These are phyloP conservation scores for Cyclotella sp. DNA, from an alignment of 108 stramenopile genomes.

Conservation along the genomic window DNA sequence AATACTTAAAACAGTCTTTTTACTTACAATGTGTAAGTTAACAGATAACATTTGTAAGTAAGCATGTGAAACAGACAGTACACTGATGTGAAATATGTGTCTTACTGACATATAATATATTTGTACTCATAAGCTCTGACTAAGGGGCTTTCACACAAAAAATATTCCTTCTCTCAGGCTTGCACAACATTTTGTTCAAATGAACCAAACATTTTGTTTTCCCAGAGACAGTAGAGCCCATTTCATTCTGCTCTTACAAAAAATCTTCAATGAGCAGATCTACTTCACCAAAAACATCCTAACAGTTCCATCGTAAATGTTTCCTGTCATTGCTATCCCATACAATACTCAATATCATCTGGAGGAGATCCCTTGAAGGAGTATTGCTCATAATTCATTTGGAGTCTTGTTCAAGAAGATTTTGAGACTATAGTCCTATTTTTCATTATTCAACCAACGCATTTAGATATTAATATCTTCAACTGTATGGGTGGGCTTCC, in stretches of 20 bases:
- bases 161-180: not conserved
- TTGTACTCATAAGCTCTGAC: too few species aligned
- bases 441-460: not conserved
- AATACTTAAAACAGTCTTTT: too few species aligned
- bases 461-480: constrained; percentile 13
- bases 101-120: too few species aligned
- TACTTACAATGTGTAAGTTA: too few species aligned
- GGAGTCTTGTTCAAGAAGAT: not conserved
- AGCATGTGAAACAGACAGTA: too few species aligned
- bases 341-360: not conserved
- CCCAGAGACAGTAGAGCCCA: not conserved
- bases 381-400: not conserved
- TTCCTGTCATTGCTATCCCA: not conserved
- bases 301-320: not conserved
- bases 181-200: not conserved
- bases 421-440: not conserved
- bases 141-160: not conserved
- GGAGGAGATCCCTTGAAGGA: not conserved
- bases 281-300: not conserved
- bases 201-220: constrained; percentile 5
- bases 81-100: too few species aligned
- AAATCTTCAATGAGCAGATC: constrained; percentile 3
- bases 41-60: too few species aligned
- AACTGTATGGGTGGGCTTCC: not conserved
- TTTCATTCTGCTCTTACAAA: constrained; percentile 3